Evolutionary conservation across 371 early-diverging fungal genomes (phyloP).

Genomic region (Haplosporangium sp.): DNA sequence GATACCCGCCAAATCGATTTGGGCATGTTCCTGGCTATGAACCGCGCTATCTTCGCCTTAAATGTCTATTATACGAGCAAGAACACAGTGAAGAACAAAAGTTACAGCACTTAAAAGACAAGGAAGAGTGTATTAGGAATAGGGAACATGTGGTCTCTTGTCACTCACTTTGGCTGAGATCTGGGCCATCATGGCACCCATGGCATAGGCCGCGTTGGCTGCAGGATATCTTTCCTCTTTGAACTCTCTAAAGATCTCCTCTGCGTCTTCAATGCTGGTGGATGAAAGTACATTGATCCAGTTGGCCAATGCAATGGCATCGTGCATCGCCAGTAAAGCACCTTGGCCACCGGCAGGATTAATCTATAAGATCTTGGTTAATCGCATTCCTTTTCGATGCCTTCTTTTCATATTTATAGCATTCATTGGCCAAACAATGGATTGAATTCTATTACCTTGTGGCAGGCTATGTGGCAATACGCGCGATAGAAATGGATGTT

Average conservation of each 20-base stretch:
- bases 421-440: too few species aligned
- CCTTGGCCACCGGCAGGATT: constrained; percentile 8
- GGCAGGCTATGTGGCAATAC: too few species aligned
- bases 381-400: not conserved
- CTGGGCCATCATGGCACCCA: constrained; percentile 8
- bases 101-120: too few species aligned
- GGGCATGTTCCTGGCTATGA: constrained; percentile 5
- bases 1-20: constrained; percentile 9
- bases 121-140: too few species aligned
- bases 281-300: constrained; percentile 2
- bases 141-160: too few species aligned
- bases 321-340: constrained; percentile 11
- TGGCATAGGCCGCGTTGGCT: not conserved
- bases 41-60: constrained; percentile 11
- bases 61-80: too few species aligned
- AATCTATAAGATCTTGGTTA: not conserved
- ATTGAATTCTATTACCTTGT: too few species aligned
- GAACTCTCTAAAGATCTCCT: constrained; percentile 2
- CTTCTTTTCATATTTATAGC: too few species aligned
- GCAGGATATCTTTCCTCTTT: constrained; percentile 4
- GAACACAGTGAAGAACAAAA: too few species aligned
- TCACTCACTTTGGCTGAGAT: constrained; percentile 3
- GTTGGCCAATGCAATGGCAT: constrained; percentile 13
- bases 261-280: not conserved
- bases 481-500: too few species aligned